phyloP scores from a whole-genome alignment of 2,329 filamentous ascomycete genomes.

The Cladosporium sp. region DNA sequence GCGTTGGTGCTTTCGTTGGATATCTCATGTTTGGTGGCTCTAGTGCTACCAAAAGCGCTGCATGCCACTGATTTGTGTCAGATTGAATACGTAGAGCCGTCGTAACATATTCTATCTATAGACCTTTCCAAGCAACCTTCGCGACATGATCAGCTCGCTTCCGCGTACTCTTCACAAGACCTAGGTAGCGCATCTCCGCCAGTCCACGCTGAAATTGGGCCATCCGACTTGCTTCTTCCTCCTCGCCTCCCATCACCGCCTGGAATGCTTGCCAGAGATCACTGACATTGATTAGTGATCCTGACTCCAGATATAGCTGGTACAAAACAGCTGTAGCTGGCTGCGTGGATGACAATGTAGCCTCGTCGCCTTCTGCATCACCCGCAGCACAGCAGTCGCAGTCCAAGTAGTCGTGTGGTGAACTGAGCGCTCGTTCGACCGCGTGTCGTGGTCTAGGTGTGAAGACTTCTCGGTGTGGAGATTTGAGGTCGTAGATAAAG shows the following conservation, averaged over 20 bases:
- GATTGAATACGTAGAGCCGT: neutral
- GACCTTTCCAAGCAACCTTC: conserved; percentile 76
- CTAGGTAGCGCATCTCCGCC: conserved; percentile 79
- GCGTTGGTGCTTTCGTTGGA: conserved; percentile 81
- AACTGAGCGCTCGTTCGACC: conserved; percentile 66
- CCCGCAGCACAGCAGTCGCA: conserved; percentile 60
- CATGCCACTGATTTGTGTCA: conserved; percentile 66
- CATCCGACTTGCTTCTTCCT: conserved; percentile 37
- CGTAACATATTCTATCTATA: conserved; percentile 40
- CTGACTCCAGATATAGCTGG: conserved; percentile 73
- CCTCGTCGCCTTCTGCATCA: conserved; percentile 39
- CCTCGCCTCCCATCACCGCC: conserved; percentile 53
- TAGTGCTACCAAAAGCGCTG: conserved; percentile 75
- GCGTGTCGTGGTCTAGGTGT: conserved; percentile 66
- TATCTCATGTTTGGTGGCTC: conserved; percentile 76
- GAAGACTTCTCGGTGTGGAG: conserved; percentile 69
- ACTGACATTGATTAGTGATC: conserved; percentile 70
- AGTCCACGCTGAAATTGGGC: conserved; percentile 80
- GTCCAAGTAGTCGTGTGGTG: conserved; percentile 72
- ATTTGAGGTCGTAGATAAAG: conserved; percentile 69
- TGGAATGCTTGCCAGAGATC: conserved; percentile 77
- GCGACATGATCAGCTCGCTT: conserved; percentile 91
- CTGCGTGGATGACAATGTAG: conserved; percentile 54
- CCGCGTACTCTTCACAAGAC: conserved; percentile 81
- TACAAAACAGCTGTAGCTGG: conserved; percentile 72